Evolutionary conservation across 345 rosid genomes (phyloP), one percentile per base, ranked within the genome.

Genomic region (Gossypium longicalyx): DNA sequence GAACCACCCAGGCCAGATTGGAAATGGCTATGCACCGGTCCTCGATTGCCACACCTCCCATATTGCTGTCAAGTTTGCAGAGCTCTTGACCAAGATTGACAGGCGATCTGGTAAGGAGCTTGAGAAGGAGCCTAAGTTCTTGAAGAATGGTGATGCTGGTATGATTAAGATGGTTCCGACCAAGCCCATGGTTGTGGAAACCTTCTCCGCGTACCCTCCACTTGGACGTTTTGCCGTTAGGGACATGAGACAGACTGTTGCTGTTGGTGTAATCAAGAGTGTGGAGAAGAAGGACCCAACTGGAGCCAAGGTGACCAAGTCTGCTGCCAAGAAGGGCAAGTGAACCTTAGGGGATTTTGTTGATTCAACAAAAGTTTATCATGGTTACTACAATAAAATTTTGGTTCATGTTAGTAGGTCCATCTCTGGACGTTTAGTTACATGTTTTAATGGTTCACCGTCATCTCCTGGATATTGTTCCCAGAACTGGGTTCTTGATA

Each of bases 1-100:
- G 95, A 92, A 92, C 81, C 97, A 92, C 82, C 97, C 97, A 7
- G 97, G 97, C 0, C 97, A 92, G 83, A 92, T 92, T 6, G 97
- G 97, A 67, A 92, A 87, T 1, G 97, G 97, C 0, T 90, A 92
- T 53, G 97, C 97, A 15, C 97, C 97, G 0, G 97, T 90, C 0
- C 91, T 92, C 0, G 97, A 92, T 51, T 91, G 97, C 80, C 97
- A 91, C 87, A 91, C 97, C 11, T 87, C 84, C 3, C 97, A 92
- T 84, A 90, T 92, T 57, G 97, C 96, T 0, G 97, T 92, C 45
- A 92, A 90, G 79, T 92, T 89, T 58, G 73, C 91, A 10, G 91
- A 89, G 79, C 25, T 89, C 71, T 20, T 85, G 72, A 89, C 93
- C 86, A 89, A 89, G 90, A 87, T 89, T 44, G 91, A 89, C 82